Evolutionary conservation across 1,284 basidiomycete genomes (phyloP).

Genomic region (Exsudoporus floridanus): DNA sequence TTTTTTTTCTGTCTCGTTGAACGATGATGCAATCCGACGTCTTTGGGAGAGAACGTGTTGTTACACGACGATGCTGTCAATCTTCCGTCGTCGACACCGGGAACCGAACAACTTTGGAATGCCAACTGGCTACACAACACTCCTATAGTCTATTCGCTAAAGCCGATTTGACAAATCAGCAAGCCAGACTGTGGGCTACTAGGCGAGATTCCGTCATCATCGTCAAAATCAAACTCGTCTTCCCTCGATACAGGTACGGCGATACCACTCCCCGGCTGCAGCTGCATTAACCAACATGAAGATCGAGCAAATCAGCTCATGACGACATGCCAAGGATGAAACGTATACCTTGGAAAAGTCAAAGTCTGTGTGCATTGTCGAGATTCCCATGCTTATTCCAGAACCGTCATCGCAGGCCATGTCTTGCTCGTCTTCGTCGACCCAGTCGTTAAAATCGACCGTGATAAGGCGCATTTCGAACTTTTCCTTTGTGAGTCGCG

Average conservation of each 20-base stretch:
- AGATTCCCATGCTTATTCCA: slow-evolving; percentile 40
- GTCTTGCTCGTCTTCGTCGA: slow-evolving; percentile 94
- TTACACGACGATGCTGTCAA: too few relatives aligned
- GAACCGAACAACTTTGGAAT: too few relatives aligned
- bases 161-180: too few relatives aligned
- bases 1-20: slow-evolving; percentile 4
- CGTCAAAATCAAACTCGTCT: slow-evolving; percentile 57
- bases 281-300: slow-evolving; percentile 64
- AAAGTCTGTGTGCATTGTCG: not conserved
- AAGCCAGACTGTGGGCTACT: too few relatives aligned
- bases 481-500: slow-evolving; percentile 86
- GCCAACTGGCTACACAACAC: too few relatives aligned
- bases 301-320: slow-evolving; percentile 10
- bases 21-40: slow-evolving; percentile 2
- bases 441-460: slow-evolving; percentile 92
- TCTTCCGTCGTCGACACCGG: too few relatives aligned
- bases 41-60: not conserved
- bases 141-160: too few relatives aligned
- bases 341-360: slow-evolving; percentile 58
- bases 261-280: too few relatives aligned
- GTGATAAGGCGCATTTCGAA: slow-evolving; percentile 77
- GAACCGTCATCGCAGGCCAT: slow-evolving; percentile 51
- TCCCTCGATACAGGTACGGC: too few relatives aligned
- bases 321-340: not conserved
- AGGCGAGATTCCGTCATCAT: too few relatives aligned